These are phyloP conservation scores for Tetrapisispora iriomotensis DNA, from an alignment of 805 yeast genomes.

Conservation along the genomic window DNA sequence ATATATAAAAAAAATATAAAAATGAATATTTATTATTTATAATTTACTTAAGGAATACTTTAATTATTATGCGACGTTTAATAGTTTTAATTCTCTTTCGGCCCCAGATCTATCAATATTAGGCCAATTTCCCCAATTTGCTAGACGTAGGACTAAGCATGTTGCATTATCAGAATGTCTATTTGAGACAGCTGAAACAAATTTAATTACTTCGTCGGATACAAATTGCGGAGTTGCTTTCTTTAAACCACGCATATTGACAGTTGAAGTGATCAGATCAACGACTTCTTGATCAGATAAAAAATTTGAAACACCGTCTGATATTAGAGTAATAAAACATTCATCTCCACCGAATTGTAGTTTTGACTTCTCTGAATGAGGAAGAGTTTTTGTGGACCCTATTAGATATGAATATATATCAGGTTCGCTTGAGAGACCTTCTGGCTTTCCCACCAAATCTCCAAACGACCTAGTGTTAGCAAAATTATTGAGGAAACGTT, in stretches of 20 bases:
- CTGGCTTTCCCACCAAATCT: slow-evolving; percentile 66
- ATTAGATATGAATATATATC: slow-evolving; percentile 62
- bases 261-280: slow-evolving; percentile 70
- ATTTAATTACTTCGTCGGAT: slow-evolving; percentile 76
- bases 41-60: no score
- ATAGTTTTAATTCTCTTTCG: slow-evolving; percentile 59
- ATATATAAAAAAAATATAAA: no score
- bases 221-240: slow-evolving; percentile 77
- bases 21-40: neutral
- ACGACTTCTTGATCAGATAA: slow-evolving; percentile 85
- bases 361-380: slow-evolving; percentile 27
- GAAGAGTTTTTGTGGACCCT: slow-evolving; percentile 46
- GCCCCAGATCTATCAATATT: slow-evolving; percentile 72
- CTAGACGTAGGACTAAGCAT: slow-evolving; percentile 65
- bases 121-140: slow-evolving; percentile 96
- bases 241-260: slow-evolving; percentile 47
- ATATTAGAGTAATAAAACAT: slow-evolving; percentile 68
- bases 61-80: neutral
- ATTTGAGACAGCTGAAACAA: slow-evolving; percentile 78
- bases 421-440: slow-evolving; percentile 89
- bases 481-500: slow-evolving; percentile 60
- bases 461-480: slow-evolving; percentile 96
- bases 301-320: slow-evolving; percentile 81
- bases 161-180: slow-evolving; percentile 83
- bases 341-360: slow-evolving; percentile 69